These are phyloP conservation scores for Cnidoscolus chayamansa DNA, from an alignment of 441 rosid genomes.

Conservation along the genomic window DNA sequence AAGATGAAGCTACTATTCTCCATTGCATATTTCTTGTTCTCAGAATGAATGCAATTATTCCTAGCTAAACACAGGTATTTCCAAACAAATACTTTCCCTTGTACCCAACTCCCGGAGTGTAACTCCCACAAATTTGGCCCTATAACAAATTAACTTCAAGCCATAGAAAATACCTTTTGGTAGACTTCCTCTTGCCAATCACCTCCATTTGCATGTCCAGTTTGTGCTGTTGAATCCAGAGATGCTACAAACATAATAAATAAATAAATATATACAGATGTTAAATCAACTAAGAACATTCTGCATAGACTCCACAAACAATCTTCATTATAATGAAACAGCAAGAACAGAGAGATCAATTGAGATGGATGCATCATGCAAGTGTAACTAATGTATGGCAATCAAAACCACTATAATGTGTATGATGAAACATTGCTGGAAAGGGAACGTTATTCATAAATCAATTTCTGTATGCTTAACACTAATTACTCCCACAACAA, in stretches of 20 bases:
- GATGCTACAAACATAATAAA: slow-evolving; percentile 51
- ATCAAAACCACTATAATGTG: neutral
- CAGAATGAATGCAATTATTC: slow-evolving; percentile 1
- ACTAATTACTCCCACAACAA: neutral
- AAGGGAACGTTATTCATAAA: neutral
- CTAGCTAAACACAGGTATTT: neutral
- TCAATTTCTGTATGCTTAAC: neutral
- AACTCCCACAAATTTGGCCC: neutral
- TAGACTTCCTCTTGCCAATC: slow-evolving; percentile 91
- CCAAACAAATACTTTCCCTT: neutral
- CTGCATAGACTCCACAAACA: neutral
- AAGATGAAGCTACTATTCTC: neutral
- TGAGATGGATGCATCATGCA: neutral
- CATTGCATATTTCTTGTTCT: neutral
- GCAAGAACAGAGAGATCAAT: neutral
- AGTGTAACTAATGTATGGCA: neutral
- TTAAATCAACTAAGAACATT: slow-evolving; percentile 3
- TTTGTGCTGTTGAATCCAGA: slow-evolving; percentile 71
- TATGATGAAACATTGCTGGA: neutral
- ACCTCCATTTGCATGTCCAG: slow-evolving; percentile 59
- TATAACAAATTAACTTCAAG: neutral
- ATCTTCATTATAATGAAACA: neutral
- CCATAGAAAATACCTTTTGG: slow-evolving; percentile 56
- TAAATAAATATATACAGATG: slow-evolving; percentile 10
- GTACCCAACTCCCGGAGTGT: no score